Conservation (phyloP, 345 rosid species). For the Eucalyptus pauciflora region DNA sequence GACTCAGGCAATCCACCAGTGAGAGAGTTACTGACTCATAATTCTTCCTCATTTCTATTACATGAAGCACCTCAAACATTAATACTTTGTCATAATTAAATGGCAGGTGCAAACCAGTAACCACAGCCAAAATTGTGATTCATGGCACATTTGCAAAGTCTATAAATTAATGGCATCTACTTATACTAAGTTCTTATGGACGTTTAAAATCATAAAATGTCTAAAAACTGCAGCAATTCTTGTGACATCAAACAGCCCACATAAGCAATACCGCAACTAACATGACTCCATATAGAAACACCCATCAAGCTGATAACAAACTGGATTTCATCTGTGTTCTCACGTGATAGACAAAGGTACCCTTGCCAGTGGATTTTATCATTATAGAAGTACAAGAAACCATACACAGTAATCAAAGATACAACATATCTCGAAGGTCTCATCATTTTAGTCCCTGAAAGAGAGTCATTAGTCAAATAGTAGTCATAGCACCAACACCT, state of each 20-base stretch:
- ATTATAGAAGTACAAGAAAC: neutral
- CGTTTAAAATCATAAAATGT: neutral
- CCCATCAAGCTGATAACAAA: neutral
- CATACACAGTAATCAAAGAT: neutral
- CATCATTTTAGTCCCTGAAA: neutral
- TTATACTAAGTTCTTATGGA: neutral
- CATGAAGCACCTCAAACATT: neutral
- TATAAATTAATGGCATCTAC: neutral
- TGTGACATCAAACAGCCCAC: neutral
- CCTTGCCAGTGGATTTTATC: neutral
- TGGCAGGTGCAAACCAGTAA: neutral
- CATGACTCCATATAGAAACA: neutral
- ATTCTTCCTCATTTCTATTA: neutral
- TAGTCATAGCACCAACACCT: neutral
- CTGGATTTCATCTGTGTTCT: neutral
- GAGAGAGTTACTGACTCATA: neutral
- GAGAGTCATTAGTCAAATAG: neutral
- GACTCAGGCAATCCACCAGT: neutral
- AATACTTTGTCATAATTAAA: neutral
- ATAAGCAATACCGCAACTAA: neutral
- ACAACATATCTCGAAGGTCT: neutral
- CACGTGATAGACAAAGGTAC: neutral
- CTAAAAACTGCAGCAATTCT: neutral
- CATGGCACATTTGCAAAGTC: neutral
- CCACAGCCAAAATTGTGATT: neutral